Evolutionary conservation across 2,329 filamentous ascomycete genomes (phyloP).

Genomic region (Fusarium fujikuroi): DNA sequence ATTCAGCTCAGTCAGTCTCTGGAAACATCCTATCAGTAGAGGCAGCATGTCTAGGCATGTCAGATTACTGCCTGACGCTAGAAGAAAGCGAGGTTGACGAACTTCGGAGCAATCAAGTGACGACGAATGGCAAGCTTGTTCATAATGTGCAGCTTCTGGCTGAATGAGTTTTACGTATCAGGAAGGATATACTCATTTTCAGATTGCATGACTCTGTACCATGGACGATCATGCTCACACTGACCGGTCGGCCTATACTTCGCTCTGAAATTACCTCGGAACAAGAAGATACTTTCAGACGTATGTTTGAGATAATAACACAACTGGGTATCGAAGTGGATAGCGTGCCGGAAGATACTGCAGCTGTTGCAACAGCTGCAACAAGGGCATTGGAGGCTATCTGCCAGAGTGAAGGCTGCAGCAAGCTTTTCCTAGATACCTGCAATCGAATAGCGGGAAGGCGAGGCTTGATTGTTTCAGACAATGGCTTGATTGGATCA

Average conservation of each 20-base stretch:
- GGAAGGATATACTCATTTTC: neutral
- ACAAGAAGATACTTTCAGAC: neutral
- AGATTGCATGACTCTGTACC: neutral
- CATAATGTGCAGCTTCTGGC: neutral
- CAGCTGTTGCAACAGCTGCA: neutral
- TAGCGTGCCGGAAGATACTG: rapidly evolving
- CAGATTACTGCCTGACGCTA: neutral
- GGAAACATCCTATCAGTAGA: neutral
- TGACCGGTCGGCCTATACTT: neutral
- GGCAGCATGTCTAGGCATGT: rapidly evolving
- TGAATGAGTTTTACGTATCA: neutral
- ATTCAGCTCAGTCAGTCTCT: rapidly evolving
- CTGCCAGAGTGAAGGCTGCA: rapidly evolving
- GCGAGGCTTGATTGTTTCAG: neutral
- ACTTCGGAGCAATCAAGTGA: neutral
- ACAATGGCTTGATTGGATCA: neutral
- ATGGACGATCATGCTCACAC: neutral
- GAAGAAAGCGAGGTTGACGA: neutral
- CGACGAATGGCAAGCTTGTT: neutral
- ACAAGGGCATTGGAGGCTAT: neutral
- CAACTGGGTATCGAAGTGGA: neutral
- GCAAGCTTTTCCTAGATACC: neutral
- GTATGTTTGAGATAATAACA: neutral
- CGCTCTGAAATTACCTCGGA: neutral
- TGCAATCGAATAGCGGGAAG: neutral